Conservation (phyloP, 495 filamentous ascomycete species). For the Xylaria flabelliformis region DNA sequence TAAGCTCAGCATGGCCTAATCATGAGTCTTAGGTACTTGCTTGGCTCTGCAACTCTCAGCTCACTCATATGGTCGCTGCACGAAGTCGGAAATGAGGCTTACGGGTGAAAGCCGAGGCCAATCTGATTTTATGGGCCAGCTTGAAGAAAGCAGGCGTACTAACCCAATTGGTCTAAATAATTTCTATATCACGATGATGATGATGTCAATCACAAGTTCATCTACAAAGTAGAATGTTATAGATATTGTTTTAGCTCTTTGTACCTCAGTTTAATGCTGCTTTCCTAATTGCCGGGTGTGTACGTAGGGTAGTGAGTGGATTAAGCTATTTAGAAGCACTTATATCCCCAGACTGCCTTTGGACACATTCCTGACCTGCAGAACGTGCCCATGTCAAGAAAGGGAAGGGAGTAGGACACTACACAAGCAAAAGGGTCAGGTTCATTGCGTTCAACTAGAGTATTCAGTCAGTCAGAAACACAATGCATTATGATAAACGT, state of each 20-base stretch:
- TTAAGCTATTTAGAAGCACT: not conserved
- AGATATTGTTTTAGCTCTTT: not conserved
- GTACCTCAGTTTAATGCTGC: not conserved
- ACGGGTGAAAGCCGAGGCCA: not conserved
- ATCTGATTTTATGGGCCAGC: not conserved
- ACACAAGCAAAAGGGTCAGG: not conserved
- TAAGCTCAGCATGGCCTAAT: not conserved
- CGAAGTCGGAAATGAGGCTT: slow-evolving; percentile 18
- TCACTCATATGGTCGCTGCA: slow-evolving; percentile 12
- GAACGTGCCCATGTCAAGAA: not conserved
- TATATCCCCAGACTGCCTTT: not conserved
- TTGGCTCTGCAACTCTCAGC: slow-evolving; percentile 14
- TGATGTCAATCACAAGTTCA: not conserved
- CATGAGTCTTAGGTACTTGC: not conserved
- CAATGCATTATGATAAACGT: not conserved
- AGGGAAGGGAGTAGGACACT: not conserved
- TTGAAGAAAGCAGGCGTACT: not conserved
- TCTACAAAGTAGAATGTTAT: not conserved
- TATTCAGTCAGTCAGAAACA: not conserved
- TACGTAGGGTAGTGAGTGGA: not conserved
- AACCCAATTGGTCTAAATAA: not conserved
- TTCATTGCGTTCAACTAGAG: not conserved
- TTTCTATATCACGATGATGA: not conserved
- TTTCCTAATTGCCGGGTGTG: not conserved
- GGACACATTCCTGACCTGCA: not conserved